phyloP scores from a whole-genome alignment of 1,284 basidiomycete genomes.

The Salmacisia buchloeana region DNA sequence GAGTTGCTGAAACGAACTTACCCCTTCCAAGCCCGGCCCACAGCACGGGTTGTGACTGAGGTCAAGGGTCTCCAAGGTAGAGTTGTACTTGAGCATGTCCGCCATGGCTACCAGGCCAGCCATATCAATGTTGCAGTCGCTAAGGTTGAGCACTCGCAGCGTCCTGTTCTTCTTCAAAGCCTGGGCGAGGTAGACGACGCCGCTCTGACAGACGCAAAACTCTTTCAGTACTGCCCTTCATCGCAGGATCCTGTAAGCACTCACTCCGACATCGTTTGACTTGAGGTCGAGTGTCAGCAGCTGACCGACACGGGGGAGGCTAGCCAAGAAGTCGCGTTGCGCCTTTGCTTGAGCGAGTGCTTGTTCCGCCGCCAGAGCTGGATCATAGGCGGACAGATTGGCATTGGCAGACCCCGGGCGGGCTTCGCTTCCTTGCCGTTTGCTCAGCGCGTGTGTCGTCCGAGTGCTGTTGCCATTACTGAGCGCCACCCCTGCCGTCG shows the following conservation, averaged over 20 bases:
- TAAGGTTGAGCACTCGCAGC: constrained; percentile 83
- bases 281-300: constrained; percentile 82
- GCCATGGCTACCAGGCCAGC: constrained; percentile 73
- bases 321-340: constrained; percentile 52
- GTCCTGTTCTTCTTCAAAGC: constrained; percentile 93
- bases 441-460: not conserved
- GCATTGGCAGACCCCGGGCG: not conserved
- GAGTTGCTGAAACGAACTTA: constrained; percentile 47
- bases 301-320: constrained; percentile 74
- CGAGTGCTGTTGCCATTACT: not conserved
- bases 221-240: too few species aligned
- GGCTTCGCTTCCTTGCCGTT: not conserved
- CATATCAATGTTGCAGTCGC: constrained; percentile 86
- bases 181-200: constrained; percentile 84
- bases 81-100: constrained; percentile 92
- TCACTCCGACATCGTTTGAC: constrained; percentile 72
- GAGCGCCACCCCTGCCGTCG: not conserved
- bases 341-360: constrained; percentile 30
- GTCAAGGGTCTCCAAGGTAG: constrained; percentile 86
- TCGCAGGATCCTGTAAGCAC: not conserved
- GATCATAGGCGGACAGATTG: not conserved
- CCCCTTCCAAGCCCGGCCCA: constrained; percentile 77
- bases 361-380: not conserved
- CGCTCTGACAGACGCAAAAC: too few species aligned
- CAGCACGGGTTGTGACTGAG: constrained; percentile 87